phyloP scores from a whole-genome alignment of 2,329 filamentous ascomycete genomes.

The Fusarium bulbicola region DNA sequence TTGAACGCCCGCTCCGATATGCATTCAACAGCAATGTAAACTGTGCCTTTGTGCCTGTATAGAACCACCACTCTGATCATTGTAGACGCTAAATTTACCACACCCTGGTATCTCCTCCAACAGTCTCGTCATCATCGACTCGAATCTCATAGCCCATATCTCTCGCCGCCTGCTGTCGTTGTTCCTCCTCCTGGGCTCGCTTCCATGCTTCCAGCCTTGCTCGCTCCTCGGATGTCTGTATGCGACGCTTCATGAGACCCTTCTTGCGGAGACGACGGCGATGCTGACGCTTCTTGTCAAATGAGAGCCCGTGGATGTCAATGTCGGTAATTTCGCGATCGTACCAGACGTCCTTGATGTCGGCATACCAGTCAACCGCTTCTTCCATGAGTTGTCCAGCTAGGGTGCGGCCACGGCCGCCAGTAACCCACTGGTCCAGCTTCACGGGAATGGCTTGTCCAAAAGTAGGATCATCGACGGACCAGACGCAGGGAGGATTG shows the following conservation, averaged over 20 bases:
- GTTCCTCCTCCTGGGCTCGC: conserved; percentile 50
- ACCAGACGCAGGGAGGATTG: conserved; percentile 61
- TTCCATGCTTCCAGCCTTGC: conserved; percentile 58
- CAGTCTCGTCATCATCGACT: conserved; percentile 45
- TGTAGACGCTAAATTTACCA: conserved; percentile 23
- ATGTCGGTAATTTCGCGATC: conserved; percentile 56
- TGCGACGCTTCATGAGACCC: conserved; percentile 51
- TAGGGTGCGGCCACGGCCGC: conserved; percentile 57
- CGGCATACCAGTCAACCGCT: conserved; percentile 57
- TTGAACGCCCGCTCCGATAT: conserved; percentile 33
- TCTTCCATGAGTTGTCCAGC: conserved; percentile 53
- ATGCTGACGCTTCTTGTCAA: conserved; percentile 58
- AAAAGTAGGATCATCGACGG: conserved; percentile 66
- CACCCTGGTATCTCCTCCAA: conserved; percentile 45
- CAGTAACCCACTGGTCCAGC: conserved; percentile 68
- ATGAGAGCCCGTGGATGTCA: conserved; percentile 55
- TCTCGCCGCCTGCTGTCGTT: conserved; percentile 51
- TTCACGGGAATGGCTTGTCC: conserved; percentile 69
- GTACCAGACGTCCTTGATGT: conserved; percentile 56
- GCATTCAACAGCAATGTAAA: conserved; percentile 24
- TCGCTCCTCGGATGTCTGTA: conserved; percentile 51
- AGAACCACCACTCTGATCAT: background rate
- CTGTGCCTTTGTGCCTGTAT: background rate
- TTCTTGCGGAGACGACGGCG: conserved; percentile 61
- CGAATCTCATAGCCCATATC: conserved; percentile 52